These are phyloP conservation scores for Sporisorium scitamineum DNA, from an alignment of 1,284 basidiomycete genomes.

Conservation along the genomic window DNA sequence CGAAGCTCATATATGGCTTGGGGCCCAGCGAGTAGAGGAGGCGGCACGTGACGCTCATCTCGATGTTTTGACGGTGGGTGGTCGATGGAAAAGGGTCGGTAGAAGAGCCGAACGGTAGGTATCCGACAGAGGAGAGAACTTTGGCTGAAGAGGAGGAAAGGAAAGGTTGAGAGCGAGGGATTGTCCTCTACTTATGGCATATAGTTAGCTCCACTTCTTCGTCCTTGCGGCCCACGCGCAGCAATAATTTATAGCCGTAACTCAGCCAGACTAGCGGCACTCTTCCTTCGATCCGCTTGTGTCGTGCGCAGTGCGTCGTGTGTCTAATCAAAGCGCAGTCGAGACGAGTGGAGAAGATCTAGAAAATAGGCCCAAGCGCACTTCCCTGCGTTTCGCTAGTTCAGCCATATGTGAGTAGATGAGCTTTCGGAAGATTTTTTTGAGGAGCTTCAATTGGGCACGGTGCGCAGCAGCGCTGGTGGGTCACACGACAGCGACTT, in stretches of 20 bases:
- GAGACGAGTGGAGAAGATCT: neutral
- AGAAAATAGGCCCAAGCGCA: constrained; percentile 11
- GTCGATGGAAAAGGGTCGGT: neutral
- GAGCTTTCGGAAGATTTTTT: neutral
- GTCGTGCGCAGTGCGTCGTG: constrained; percentile 1
- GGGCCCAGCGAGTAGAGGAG: constrained; percentile 16
- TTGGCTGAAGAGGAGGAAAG: neutral
- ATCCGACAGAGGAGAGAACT: neutral
- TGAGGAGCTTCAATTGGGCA: neutral
- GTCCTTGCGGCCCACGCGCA: neutral
- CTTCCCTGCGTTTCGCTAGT: neutral
- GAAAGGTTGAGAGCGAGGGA: neutral
- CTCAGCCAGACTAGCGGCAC: neutral
- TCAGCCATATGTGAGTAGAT: neutral
- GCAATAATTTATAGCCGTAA: neutral
- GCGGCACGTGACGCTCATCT: constrained; percentile 8
- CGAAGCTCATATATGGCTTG: constrained; percentile 12
- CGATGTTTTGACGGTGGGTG: neutral
- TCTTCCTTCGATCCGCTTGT: neutral
- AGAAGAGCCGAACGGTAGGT: neutral
- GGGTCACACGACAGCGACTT: neutral
- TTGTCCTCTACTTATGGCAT: constrained; percentile 1
- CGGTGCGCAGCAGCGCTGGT: neutral
- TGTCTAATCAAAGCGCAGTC: neutral
- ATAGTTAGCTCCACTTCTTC: neutral